phyloP scores from a whole-genome alignment of 495 filamentous ascomycete genomes.

The Extremus antarcticus region DNA sequence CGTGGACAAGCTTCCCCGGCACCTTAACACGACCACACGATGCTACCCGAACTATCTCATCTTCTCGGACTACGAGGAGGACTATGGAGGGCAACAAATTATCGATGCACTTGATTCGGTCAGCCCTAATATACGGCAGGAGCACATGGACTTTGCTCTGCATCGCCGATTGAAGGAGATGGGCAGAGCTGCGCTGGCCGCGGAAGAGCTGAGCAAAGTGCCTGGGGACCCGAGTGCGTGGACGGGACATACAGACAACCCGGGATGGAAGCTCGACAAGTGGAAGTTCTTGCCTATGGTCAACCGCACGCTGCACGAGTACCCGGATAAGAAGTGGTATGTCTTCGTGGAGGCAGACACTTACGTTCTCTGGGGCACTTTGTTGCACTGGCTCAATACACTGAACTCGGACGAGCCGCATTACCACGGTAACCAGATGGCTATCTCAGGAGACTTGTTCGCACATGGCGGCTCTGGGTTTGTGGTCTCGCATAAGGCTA shows the following conservation, averaged over 20 bases:
- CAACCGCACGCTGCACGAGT: constrained; percentile 32
- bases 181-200: neutral
- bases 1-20: constrained; percentile 25
- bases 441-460: constrained; percentile 34
- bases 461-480: constrained; percentile 46
- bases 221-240: neutral
- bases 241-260: neutral
- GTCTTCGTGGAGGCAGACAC: constrained; percentile 61
- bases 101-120: constrained; percentile 42
- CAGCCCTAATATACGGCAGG: constrained; percentile 26
- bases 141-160: constrained; percentile 39
- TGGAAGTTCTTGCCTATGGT: constrained; percentile 64
- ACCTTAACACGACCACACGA: constrained; percentile 40
- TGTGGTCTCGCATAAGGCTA: constrained; percentile 38
- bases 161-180: constrained; percentile 37
- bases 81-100: constrained; percentile 37
- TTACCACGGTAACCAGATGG: constrained; percentile 40
- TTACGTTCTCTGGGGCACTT: constrained; percentile 51
- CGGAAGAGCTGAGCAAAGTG: neutral
- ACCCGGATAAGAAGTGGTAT: constrained; percentile 48
- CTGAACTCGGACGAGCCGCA: constrained; percentile 37
- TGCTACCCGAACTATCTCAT: constrained; percentile 45
- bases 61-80: constrained; percentile 44
- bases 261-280: constrained; percentile 56
- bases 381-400: constrained; percentile 42